Conservation (phyloP, 1,284 basidiomycete genomes). For the Rhodotorula mucilaginosa region DNA sequence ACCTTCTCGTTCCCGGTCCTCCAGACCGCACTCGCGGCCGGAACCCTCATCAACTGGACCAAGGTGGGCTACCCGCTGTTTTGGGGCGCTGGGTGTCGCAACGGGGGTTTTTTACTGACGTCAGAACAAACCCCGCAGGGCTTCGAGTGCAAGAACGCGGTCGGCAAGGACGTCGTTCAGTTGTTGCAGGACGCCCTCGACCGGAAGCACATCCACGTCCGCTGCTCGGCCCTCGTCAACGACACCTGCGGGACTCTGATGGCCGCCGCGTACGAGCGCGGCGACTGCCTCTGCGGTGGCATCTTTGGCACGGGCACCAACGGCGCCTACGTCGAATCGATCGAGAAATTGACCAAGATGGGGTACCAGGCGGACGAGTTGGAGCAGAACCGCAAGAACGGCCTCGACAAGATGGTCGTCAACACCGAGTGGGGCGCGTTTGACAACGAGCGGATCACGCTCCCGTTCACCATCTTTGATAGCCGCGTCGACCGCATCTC, state of each 20-base stretch:
- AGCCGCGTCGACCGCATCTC: slow-evolving; percentile 87
- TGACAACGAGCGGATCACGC: slow-evolving; percentile 78
- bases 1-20: slow-evolving; percentile 98
- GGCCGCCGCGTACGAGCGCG: slow-evolving; percentile 85
- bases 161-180: slow-evolving; percentile 87
- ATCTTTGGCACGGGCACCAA: slow-evolving; percentile 99
- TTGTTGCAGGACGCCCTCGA: slow-evolving; percentile 91
- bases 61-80: slow-evolving; percentile 54
- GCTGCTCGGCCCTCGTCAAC: slow-evolving; percentile 91
- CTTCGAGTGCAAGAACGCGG: slow-evolving; percentile 82
- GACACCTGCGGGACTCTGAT: slow-evolving; percentile 94
- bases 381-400: slow-evolving; percentile 46
- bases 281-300: slow-evolving; percentile 81
- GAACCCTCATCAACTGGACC: slow-evolving; percentile 93
- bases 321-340: slow-evolving; percentile 89
- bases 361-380: slow-evolving; percentile 53
- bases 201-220: slow-evolving; percentile 88
- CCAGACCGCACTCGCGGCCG: slow-evolving; percentile 85
- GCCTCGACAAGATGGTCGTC: slow-evolving; percentile 73
- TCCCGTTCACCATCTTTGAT: slow-evolving; percentile 90
- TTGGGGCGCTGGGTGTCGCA: neutral
- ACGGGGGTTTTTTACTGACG: too few relatives aligned
- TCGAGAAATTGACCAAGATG: slow-evolving; percentile 77
- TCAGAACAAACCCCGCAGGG: slow-evolving; percentile 51
- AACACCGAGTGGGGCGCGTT: slow-evolving; percentile 99